These are phyloP conservation scores for Phanerochaete sordida DNA, from an alignment of 768 basidiomycete genomes.

Conservation along the genomic window DNA sequence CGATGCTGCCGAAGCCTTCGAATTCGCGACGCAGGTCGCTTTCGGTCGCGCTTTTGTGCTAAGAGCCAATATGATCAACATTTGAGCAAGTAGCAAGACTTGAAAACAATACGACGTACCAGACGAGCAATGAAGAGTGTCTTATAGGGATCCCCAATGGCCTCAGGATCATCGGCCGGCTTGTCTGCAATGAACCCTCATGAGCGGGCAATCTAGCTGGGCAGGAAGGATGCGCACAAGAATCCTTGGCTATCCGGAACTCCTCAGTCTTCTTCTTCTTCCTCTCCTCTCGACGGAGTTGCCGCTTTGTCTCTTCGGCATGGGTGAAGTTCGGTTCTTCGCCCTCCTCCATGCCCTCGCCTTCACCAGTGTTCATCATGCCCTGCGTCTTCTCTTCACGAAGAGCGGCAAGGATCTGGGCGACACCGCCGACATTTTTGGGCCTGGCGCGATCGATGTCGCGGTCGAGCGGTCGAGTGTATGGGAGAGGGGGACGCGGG, in stretches of 20 bases:
- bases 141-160: conserved; percentile 96
- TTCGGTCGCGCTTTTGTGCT: conserved; percentile 93
- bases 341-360: conserved; percentile 78
- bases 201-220: not conserved
- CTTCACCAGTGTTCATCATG: conserved; percentile 52
- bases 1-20: conserved; percentile 91
- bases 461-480: conserved; percentile 77
- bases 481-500: conserved; percentile 87
- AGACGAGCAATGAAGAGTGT: conserved; percentile 95
- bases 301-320: conserved; percentile 79
- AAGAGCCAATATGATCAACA: conserved; percentile 2
- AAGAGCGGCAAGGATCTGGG: conserved; percentile 62
- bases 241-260: conserved; percentile 78
- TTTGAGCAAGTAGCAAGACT: not conserved
- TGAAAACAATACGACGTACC: conserved; percentile 37
- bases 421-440: conserved; percentile 80
- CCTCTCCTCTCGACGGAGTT: conserved; percentile 73
- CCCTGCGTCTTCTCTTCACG: conserved; percentile 74
- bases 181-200: conserved; percentile 56
- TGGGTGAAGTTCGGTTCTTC: conserved; percentile 79
- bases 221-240: conserved; percentile 52
- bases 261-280: conserved; percentile 74
- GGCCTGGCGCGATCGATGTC: conserved; percentile 71
- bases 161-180: conserved; percentile 87
- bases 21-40: conserved; percentile 93